These are phyloP conservation scores for Colletotrichum magnum DNA, from an alignment of 2,329 filamentous ascomycete genomes.

Conservation along the genomic window DNA sequence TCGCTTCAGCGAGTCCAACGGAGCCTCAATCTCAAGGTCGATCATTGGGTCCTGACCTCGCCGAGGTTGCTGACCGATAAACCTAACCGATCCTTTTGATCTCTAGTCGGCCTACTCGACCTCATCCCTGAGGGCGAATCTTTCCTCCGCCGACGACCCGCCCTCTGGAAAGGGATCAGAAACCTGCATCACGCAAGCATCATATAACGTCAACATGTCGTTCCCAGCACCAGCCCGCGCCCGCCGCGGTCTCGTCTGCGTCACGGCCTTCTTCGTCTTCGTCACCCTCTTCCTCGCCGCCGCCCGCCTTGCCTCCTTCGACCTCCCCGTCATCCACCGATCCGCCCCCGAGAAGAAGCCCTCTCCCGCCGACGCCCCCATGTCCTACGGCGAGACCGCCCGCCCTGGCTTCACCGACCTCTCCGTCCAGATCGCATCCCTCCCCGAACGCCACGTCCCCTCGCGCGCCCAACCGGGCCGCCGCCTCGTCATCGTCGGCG, in stretches of 20 bases:
- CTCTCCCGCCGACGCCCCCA: constrained; percentile 50
- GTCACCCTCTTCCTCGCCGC: constrained; percentile 52
- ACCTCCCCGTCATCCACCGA: constrained; percentile 27
- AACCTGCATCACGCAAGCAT: not conserved
- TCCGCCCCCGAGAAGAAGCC: constrained; percentile 31
- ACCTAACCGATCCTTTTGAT: too few species aligned
- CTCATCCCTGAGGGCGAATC: too few species aligned
- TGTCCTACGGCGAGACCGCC: constrained; percentile 56
- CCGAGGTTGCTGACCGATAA: too few species aligned
- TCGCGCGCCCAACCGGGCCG: constrained; percentile 57
- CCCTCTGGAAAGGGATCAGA: too few species aligned
- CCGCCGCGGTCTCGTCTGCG: constrained; percentile 22
- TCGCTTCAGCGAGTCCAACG: not conserved
- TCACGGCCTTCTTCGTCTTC: constrained; percentile 48
- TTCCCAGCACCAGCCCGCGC: constrained; percentile 27
- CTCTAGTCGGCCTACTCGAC: too few species aligned
- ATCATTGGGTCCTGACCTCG: not conserved
- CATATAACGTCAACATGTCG: constrained; percentile 8
- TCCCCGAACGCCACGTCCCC: constrained; percentile 50
- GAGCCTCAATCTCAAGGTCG: not conserved
- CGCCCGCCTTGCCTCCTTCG: constrained; percentile 49
- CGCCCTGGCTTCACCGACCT: constrained; percentile 55
- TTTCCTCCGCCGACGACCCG: too few species aligned
- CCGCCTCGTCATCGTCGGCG: constrained; percentile 85
- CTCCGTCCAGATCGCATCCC: constrained; percentile 40